Base-by-base conservation (phyloP, 2,329 filamentous ascomycete species). In the Westerdykella aurantiaca region DNA sequence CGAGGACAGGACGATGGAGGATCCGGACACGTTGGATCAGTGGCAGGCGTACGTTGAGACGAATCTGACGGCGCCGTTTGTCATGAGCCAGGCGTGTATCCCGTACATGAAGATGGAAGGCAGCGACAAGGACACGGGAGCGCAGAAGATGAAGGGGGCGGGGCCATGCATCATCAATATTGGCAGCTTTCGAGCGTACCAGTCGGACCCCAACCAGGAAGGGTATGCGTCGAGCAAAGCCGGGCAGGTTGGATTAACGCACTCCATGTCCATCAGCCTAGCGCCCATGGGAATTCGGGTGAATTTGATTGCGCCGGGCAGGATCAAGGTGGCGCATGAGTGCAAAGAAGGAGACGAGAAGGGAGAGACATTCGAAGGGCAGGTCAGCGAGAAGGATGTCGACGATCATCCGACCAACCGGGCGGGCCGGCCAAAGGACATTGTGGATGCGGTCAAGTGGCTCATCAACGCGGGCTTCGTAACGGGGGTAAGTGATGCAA, bases 221-320 rank as follows among this genome's bases (percentile, higher is more conserved):
- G 72, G 71, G 2, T 75, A 77, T 53, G 74, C 72, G 14, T 66
- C 74, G 0, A 75, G 71, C 10, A 79, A 78, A 58, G 71, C 74
- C 3, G 75, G 74, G 0, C 58, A 78, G 39, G 55, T 77, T 10
- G 75, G 75, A 0, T 49, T 78, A 45, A 74, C 72, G 57, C 74
- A 77, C 49, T 69, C 69, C 22, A 70, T 77, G 71, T 69, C 73
- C 11, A 71, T 74, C 29, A 72, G 68, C 39, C 56, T 77, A 25
- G 68, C 67, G 5, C 57, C 61, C 21, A 58, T 70, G 23, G 67
- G 69, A 2, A 69, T 78, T 31, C 63, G 72, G 2, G 71, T 74
- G 22, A 78, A 76, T 45, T 52, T 70, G n/a, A 63, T 75, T 25
- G 68, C 71, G 5, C 72, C 72, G 0, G 72, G 72, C 2, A 59